These are phyloP conservation scores for Penicillium egyptiacum DNA, from an alignment of 495 filamentous ascomycete genomes.

Conservation along the genomic window DNA sequence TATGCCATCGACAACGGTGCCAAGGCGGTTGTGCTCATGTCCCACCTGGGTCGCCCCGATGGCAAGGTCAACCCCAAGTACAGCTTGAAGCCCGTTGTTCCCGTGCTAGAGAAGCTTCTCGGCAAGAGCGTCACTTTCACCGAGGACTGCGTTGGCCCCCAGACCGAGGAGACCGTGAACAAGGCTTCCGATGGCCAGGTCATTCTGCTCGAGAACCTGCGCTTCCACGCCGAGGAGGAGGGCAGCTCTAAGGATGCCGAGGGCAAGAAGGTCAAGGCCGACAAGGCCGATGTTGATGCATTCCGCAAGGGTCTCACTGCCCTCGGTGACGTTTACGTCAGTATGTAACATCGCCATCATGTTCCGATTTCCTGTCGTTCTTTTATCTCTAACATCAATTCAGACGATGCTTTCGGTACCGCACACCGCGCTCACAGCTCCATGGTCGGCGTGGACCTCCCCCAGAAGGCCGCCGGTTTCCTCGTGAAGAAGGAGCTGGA, in stretches of 20 bases:
- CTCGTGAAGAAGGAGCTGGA: conserved; percentile 99
- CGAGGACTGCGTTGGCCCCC: conserved; percentile 84
- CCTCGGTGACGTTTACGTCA: conserved; percentile 95
- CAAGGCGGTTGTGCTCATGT: conserved; percentile 96
- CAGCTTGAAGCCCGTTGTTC: conserved; percentile 86
- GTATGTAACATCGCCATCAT: conserved; percentile 49
- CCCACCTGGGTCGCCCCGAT: conserved; percentile 93
- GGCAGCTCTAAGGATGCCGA: conserved; percentile 87
- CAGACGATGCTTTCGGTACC: conserved; percentile 98
- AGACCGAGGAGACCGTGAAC: conserved; percentile 87
- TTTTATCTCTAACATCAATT: conserved; percentile 20
- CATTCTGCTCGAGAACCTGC: conserved; percentile 92
- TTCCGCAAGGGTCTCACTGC: conserved; percentile 95
- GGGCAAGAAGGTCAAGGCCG: conserved; percentile 97
- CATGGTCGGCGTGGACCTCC: conserved; percentile 95
- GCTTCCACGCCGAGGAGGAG: conserved; percentile 97
- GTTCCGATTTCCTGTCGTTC: background rate
- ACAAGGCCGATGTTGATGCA: conserved; percentile 84
- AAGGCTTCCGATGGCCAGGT: conserved; percentile 80
- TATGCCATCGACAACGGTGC: conserved; percentile 93
- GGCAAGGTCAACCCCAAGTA: conserved; percentile 89
- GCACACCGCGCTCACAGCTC: conserved; percentile 97
- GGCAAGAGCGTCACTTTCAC: conserved; percentile 81
- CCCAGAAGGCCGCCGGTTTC: conserved; percentile 95
- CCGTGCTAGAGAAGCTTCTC: conserved; percentile 88